These are phyloP conservation scores for Claviceps purpurea DNA, from an alignment of 2,329 filamentous ascomycete species.

Conservation along the genomic window DNA sequence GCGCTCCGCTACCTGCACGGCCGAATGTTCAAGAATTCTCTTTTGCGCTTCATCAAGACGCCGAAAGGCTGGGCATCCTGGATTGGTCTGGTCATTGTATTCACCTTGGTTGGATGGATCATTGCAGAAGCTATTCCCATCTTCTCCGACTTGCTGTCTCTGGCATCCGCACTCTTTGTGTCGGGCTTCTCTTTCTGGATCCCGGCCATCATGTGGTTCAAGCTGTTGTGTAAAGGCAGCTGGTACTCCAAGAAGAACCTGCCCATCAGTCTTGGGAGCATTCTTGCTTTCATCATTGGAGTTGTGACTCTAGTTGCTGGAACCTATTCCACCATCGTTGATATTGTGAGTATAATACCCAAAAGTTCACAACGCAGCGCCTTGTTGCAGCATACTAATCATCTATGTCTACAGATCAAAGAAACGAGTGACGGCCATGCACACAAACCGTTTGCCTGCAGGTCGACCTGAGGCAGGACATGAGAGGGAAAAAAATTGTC, in stretches of 20 bases:
- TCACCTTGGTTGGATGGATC: constrained; percentile 53
- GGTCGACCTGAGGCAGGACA: constrained; percentile 1
- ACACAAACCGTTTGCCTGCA: constrained; percentile 10
- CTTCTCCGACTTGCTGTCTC: constrained; percentile 52
- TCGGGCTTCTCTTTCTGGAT: constrained; percentile 25
- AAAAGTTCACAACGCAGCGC: background rate
- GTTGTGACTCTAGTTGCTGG: constrained; percentile 13
- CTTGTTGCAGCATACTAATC: background rate
- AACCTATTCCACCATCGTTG: constrained; percentile 14
- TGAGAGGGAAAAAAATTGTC: background rate
- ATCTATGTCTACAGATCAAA: constrained; percentile 7
- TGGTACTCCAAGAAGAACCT: constrained; percentile 15
- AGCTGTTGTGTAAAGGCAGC: constrained; percentile 19
- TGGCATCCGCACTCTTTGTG: constrained; percentile 34
- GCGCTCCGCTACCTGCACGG: constrained; percentile 30
- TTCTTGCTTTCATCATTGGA: constrained; percentile 13
- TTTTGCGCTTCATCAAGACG: constrained; percentile 34
- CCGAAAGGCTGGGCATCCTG: constrained; percentile 37
- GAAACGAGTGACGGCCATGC: constrained; percentile 9
- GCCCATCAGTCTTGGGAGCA: constrained; percentile 5
- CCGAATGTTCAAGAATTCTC: constrained; percentile 28
- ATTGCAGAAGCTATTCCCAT: constrained; percentile 60
- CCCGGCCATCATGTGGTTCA: constrained; percentile 27
- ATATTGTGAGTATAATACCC: constrained; percentile 12
- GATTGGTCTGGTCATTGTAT: constrained; percentile 39